Conservation (phyloP, 192 early-diverging fungal species). For the Mortierella antarctica region DNA sequence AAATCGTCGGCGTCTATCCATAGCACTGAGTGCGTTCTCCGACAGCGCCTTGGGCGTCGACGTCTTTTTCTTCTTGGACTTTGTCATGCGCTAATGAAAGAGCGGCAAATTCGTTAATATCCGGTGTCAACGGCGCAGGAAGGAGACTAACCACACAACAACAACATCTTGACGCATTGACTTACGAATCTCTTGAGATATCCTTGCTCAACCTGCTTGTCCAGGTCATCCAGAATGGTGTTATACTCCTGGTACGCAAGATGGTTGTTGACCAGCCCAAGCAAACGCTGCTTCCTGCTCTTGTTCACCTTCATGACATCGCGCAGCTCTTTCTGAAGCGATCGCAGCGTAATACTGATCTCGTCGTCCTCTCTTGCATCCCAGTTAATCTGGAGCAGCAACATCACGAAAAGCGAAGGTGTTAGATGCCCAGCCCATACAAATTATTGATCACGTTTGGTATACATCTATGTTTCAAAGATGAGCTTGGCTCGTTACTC, state of each 20-base stretch:
- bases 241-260: constrained; percentile 91
- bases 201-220: constrained; percentile 89
- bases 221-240: constrained; percentile 85
- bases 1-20: constrained; percentile 75
- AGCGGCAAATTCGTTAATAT: neutral
- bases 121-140: too few relatives aligned
- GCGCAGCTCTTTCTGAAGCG: constrained; percentile 76
- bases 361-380: constrained; percentile 79
- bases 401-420: constrained; percentile 2
- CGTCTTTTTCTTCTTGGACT: constrained; percentile 76
- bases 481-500: neutral
- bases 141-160: neutral
- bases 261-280: constrained; percentile 75
- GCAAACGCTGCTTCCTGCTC: constrained; percentile 70
- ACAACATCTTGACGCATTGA: neutral
- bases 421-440: neutral
- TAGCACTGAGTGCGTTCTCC: constrained; percentile 71
- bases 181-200: constrained; percentile 89
- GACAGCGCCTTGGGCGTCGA: constrained; percentile 68
- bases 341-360: constrained; percentile 74
- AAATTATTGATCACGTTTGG: neutral
- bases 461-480: neutral
- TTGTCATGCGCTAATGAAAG: constrained; percentile 65
- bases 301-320: constrained; percentile 76
- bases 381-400: constrained; percentile 67